Percentiles rank a stretch among this genome's conserved stretches.
Conservation (phyloP, 1,284 basidiomycete species). For the Gymnopus androsaceus region DNA sequence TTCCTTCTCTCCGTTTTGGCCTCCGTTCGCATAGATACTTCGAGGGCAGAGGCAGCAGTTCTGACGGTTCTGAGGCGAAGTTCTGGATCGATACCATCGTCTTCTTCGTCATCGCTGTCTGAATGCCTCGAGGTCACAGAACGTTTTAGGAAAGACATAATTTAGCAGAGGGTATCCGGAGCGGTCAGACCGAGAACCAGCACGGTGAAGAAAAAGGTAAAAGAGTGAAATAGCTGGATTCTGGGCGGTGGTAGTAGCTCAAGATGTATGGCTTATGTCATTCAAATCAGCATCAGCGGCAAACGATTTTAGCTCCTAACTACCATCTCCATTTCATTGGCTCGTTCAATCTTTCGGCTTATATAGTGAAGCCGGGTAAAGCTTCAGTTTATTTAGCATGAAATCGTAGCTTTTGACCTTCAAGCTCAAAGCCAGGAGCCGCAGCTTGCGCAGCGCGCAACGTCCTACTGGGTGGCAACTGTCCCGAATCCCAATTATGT, state of each 20-base stretch:
- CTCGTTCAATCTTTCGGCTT: too few relatives aligned
- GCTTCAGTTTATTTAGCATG: too few relatives aligned
- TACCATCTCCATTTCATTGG: too few relatives aligned
- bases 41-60: conserved; percentile 86
- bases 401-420: too few relatives aligned
- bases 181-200: conserved; percentile 17
- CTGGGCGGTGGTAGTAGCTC: conserved; percentile 2
- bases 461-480: too few relatives aligned
- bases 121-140: conserved; percentile 31
- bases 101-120: conserved; percentile 55
- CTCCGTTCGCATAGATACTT: conserved; percentile 73
- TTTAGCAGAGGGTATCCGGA: not conserved
- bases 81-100: conserved; percentile 78
- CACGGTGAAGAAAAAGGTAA: conserved; percentile 15
- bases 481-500: too few relatives aligned
- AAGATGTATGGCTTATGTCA: too few relatives aligned
- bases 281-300: too few relatives aligned
- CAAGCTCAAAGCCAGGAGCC: too few relatives aligned
- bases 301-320: too few relatives aligned
- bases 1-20: conserved; percentile 67
- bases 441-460: too few relatives aligned
- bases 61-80: conserved; percentile 84
- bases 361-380: too few relatives aligned
- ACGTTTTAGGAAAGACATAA: conserved; percentile 31
- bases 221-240: conserved; percentile 5